phyloP scores from a whole-genome alignment of 129 eudicot genomes.

The Deinandra increscens region DNA sequence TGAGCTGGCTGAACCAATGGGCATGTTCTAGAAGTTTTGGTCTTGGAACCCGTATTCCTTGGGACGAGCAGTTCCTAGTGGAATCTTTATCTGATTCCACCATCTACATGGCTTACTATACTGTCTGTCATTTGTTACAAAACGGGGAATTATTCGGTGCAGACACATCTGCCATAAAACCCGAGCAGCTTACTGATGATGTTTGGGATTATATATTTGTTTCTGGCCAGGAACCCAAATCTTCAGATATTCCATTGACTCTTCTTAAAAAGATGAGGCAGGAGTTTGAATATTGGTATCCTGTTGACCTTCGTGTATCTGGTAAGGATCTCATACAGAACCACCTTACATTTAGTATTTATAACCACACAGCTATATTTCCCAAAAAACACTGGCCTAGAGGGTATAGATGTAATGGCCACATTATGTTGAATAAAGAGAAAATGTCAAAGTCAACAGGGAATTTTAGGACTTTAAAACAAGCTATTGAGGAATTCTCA shows the following conservation, averaged over 20 bases:
- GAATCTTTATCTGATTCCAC: constrained; percentile 92
- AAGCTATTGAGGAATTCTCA: constrained; percentile 81
- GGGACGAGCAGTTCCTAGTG: constrained; percentile 84
- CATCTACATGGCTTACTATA: constrained; percentile 87
- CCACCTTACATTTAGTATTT: constrained; percentile 74
- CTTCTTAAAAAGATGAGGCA: constrained; percentile 63
- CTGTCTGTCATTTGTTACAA: constrained; percentile 72
- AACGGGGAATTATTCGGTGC: constrained; percentile 73
- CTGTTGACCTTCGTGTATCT: constrained; percentile 81
- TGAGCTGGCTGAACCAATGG: constrained; percentile 91
- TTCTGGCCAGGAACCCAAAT: constrained; percentile 61
- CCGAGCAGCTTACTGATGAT: constrained; percentile 74
- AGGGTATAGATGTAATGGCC: constrained; percentile 87
- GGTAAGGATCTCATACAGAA: constrained; percentile 90
- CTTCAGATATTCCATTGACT: constrained; percentile 40
- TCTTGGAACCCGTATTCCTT: constrained; percentile 87
- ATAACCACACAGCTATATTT: constrained; percentile 73
- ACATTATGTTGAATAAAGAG: constrained; percentile 75
- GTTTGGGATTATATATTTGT: constrained; percentile 77
- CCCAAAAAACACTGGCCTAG: constrained; percentile 77
- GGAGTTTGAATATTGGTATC: constrained; percentile 90
- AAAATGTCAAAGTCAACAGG: constrained; percentile 94
- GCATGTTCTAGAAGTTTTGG: constrained; percentile 90
- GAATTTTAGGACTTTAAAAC: constrained; percentile 70
- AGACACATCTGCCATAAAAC: constrained; percentile 47